A percentile compares a stretch with the other conserved stretches of the same genome.
phyloP scores from a whole-genome alignment of 179 eudicot species.

The Kewa caespitosa region DNA sequence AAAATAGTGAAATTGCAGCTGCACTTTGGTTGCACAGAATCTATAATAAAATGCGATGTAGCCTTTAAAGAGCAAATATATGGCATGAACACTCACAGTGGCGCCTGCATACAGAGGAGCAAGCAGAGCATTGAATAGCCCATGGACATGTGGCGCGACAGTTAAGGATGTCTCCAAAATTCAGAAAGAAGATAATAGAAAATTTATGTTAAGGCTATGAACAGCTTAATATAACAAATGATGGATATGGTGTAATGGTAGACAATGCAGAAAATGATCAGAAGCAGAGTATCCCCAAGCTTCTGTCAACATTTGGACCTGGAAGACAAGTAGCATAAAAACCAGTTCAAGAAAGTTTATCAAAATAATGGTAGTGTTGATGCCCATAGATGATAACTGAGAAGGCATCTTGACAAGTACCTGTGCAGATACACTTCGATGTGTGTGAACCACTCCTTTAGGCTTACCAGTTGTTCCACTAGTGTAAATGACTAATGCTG shows the following conservation, averaged over 20 bases:
- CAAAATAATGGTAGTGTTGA: neutral
- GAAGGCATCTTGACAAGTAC: conserved; percentile 35
- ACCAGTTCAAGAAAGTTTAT: too few species aligned
- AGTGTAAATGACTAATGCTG: conserved; percentile 88
- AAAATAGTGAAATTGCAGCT: conserved; percentile 5
- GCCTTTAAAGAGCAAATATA: neutral
- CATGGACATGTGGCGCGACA: conserved; percentile 76
- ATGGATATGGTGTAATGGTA: conserved; percentile 98
- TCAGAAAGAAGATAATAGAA: neutral
- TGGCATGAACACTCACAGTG: conserved; percentile 43
- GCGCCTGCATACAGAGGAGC: conserved; percentile 98
- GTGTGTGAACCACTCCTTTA: conserved; percentile 98
- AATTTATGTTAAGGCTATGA: neutral
- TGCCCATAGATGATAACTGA: neutral
- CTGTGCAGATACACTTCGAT: conserved; percentile 82
- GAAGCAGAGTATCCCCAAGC: conserved; percentile 87
- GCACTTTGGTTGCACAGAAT: neutral
- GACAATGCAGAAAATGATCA: conserved; percentile 87
- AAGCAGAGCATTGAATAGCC: conserved; percentile 87
- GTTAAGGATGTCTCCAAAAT: conserved; percentile 61
- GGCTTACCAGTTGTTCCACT: conserved; percentile 99
- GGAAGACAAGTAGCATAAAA: conserved; percentile 31
- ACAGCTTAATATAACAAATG: neutral
- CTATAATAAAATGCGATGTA: neutral
- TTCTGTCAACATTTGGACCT: conserved; percentile 82